A percentile compares a stretch with the other conserved stretches of the same genome.
Evolutionary conservation across 306 rosid species (phyloP).

Genomic region (Vigna reflexopilosa): DNA sequence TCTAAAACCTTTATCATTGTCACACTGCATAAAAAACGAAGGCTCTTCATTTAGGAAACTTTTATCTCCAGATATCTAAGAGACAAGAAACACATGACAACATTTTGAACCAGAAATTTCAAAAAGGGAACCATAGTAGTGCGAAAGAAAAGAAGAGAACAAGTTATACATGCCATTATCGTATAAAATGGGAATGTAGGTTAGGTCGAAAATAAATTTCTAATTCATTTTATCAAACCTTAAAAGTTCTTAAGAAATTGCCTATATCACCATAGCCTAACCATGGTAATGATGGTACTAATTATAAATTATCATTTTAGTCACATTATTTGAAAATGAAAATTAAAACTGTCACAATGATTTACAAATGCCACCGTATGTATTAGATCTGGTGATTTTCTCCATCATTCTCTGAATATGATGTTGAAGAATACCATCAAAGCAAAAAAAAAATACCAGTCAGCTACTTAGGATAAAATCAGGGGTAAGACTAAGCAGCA

Average conservation of each 20-base stretch:
- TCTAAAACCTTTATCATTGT: constrained; percentile 85
- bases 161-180: constrained; percentile 24
- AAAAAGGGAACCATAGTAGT: constrained; percentile 5
- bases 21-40: constrained; percentile 61
- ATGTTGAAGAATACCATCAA: constrained; percentile 8
- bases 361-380: constrained; percentile 20
- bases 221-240: constrained; percentile 18
- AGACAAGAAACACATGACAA: constrained; percentile 22
- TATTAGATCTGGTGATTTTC: constrained; percentile 11
- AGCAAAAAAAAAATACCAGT: constrained; percentile 22
- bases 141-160: background rate
- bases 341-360: constrained; percentile 32
- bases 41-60: constrained; percentile 34
- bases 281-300: background rate
- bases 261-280: constrained; percentile 16
- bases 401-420: constrained; percentile 3
- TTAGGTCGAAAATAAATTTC: constrained; percentile 22
- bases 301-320: constrained; percentile 12
- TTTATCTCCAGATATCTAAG: constrained; percentile 30
- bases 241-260: background rate
- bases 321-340: constrained; percentile 32
- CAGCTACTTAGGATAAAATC: constrained; percentile 28
- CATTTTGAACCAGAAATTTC: constrained; percentile 35
- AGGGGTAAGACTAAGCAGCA: background rate
- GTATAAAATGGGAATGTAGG: constrained; percentile 27